Base-by-base conservation (phyloP, 2,329 filamentous ascomycete species). In the Colletotrichum limetticola region DNA sequence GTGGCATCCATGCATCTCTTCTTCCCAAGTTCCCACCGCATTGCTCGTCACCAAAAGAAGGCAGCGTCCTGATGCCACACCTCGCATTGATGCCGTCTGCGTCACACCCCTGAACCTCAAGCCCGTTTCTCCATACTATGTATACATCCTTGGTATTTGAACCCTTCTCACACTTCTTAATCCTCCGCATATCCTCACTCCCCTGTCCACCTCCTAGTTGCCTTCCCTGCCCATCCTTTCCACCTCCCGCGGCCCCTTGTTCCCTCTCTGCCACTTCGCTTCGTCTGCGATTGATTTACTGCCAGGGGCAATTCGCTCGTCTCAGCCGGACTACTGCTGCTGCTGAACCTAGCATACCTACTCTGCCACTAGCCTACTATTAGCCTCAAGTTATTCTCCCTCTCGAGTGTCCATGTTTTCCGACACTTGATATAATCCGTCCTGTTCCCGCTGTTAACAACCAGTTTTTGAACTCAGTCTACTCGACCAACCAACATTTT, bases 401-500 rank as follows among this genome's bases (percentile, higher is more conserved):
- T 14, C 5, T 28, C 52, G 35, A 35, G 24, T 16, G 32, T 60
- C 30, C 32, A 19, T 14, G 8, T 19, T 55, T n/a, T 7, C n/a
- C 22, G 19, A 28, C 8, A 49, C 12, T 22, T 46, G 66, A 53
- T 72, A 71, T 71, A 71, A 60, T 49, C n/a, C 22, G 26, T 53
- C n/a, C 62, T 42, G 30, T 59, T 66, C 55, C 68, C 61, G 30
- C 61, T 26, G 22, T 42, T 30, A 12, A 30, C 59, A n/a, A 26
- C 49, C 46, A 4, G 22, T 42, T 53, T 28, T 19, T 5, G 16
- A 22, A 46, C 19, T 26, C 56, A 28, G 22, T 32, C 28, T 56
- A 26, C 24, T 35, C n/a, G 28, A 52, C 22, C 79, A 77, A 77
- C 81, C 79, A 72, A 77, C 66, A 68, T 67, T 61, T 64, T 58